Evolutionary conservation across 2,329 filamentous ascomycete species (phyloP), one percentile per base, ranked within the genome.

Genomic region (Fusarium lateritium): DNA sequence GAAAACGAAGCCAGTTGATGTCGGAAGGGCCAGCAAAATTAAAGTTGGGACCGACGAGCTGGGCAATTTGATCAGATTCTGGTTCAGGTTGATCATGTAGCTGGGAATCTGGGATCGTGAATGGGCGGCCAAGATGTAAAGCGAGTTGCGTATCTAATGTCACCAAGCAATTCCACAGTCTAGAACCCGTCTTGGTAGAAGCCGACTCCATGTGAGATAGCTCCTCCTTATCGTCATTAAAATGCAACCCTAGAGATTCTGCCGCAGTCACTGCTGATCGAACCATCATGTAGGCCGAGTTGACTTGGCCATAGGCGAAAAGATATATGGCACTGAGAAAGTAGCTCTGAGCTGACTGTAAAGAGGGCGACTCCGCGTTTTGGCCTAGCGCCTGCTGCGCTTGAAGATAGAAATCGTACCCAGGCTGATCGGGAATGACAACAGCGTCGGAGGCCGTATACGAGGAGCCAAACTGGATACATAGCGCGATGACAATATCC

Each of bases 401-500:
- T 19, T 84, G 79, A 7, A 79, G 80, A 68, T 84, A 86, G 34
- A 71, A 74, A 8, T 56, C 65, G 56, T 82, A 80, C 66, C 79
- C 81, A 13, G 81, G 78, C 15, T 82, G 82, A 3, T 81, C 80
- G 4, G 79, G 74, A 59, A 83, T 80, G 24, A 77, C 39, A 10
- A 51, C n/a, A 17, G 21, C 26, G 5, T 53, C 61, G 3, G 56
- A 51, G 6, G 73, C 64, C 33, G 73, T 67, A 34, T 77, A 71
- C 0, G 73, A 66, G 4, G 76, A 75, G 34, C 80, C 79, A 36
- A 83, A 82, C 68, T 86, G 85, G 75, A 87, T 85, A 54, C 82
- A 84, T 8, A 87, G 59, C 0, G 85, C 85, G 15, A 87, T 70
- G 19, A 86, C 75, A 26, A 87, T 85, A 52, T 88, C 85, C 2